Percentiles rank a stretch among this genome's conserved stretches.
phyloP scores from a whole-genome alignment of 208 protist species.

The Endotrypanum monterogeii region DNA sequence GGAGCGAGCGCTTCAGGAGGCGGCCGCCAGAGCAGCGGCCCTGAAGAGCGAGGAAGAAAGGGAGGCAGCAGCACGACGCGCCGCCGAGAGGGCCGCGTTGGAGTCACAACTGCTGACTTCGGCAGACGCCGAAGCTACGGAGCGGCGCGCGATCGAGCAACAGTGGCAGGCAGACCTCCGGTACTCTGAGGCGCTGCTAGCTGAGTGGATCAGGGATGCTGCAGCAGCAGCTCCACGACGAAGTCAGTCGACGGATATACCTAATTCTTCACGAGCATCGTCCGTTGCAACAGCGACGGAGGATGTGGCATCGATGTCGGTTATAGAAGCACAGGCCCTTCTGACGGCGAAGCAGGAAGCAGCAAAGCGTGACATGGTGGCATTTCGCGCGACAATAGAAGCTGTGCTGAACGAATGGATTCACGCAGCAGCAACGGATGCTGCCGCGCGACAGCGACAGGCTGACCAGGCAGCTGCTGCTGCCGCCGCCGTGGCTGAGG shows the following conservation, averaged over 20 bases:
- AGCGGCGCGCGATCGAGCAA: background rate
- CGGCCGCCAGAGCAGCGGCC: background rate
- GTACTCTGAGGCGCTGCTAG: constrained; percentile 1
- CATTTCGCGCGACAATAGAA: background rate
- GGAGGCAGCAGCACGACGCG: background rate
- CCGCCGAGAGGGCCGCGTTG: background rate
- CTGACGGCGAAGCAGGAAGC: background rate
- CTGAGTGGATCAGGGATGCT: background rate
- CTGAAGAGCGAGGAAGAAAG: background rate
- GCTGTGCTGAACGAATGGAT: background rate
- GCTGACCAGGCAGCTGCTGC: background rate
- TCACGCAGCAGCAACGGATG: background rate
- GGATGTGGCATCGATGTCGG: background rate
- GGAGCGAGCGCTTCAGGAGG: constrained; percentile 6
- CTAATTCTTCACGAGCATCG: background rate
- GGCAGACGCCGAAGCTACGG: constrained; percentile 1
- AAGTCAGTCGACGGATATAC: background rate
- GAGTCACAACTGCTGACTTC: background rate
- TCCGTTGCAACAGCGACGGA: background rate
- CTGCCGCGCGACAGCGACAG: background rate
- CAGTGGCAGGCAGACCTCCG: constrained; percentile 4
- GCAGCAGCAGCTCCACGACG: background rate
- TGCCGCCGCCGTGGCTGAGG: background rate
- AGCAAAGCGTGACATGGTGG: background rate
- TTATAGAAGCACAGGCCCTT: background rate